phyloP scores from a whole-genome alignment of 495 filamentous ascomycete species.

The Penicillium coprophilum region DNA sequence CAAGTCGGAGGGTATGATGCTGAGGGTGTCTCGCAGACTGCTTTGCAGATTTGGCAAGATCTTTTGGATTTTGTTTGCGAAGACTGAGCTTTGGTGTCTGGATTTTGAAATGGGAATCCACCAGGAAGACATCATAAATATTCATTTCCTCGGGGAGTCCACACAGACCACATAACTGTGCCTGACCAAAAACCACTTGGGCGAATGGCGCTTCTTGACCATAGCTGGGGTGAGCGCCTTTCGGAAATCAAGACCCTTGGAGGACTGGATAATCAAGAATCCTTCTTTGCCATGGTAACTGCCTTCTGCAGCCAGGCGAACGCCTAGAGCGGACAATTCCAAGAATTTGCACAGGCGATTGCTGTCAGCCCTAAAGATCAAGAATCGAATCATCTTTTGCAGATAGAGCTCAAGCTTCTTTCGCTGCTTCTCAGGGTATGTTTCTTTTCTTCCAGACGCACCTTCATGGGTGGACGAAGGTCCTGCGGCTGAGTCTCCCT shows the following conservation, averaged over 20 bases:
- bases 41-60: slow-evolving; percentile 60
- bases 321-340: slow-evolving; percentile 89
- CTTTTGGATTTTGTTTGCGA: slow-evolving; percentile 64
- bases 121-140: slow-evolving; percentile 96
- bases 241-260: slow-evolving; percentile 87
- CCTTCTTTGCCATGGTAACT: slow-evolving; percentile 99
- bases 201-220: slow-evolving; percentile 76
- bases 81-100: slow-evolving; percentile 63
- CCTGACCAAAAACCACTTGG: slow-evolving; percentile 97
- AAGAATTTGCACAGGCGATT: slow-evolving; percentile 96
- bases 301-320: slow-evolving; percentile 91
- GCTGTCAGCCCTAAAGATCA: slow-evolving; percentile 94
- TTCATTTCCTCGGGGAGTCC: slow-evolving; percentile 97
- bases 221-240: slow-evolving; percentile 72
- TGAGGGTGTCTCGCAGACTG: slow-evolving; percentile 65
- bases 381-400: slow-evolving; percentile 88
- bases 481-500: slow-evolving; percentile 42
- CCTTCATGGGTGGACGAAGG: slow-evolving; percentile 48
- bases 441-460: slow-evolving; percentile 45
- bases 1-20: slow-evolving; percentile 80
- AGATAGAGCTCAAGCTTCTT: slow-evolving; percentile 88
- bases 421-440: slow-evolving; percentile 69
- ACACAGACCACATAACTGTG: slow-evolving; percentile 98
- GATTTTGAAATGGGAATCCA: slow-evolving; percentile 80
- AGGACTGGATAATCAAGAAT: slow-evolving; percentile 83